phyloP scores from a whole-genome alignment of 2,329 filamentous ascomycete genomes.

The Fusarium graminum region DNA sequence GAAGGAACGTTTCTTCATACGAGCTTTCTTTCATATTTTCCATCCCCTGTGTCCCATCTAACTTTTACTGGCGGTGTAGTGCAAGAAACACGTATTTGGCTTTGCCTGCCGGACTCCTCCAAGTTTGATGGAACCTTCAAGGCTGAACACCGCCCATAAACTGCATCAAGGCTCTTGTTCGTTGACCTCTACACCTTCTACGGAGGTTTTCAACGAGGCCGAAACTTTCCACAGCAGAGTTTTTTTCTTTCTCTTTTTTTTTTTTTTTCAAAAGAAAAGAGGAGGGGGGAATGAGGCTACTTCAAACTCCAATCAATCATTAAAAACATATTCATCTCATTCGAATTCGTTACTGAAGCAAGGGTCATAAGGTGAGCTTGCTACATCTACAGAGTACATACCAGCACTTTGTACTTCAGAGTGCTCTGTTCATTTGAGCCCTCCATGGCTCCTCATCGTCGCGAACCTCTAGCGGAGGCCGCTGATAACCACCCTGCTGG shows the following conservation, averaged over 20 bases:
- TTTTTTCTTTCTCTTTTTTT: too few species aligned
- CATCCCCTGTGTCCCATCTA: background rate
- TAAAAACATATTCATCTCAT: constrained; percentile 9
- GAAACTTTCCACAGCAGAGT: constrained; percentile 1
- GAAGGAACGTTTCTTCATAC: constrained; percentile 3
- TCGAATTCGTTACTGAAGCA: background rate
- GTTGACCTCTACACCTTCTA: background rate
- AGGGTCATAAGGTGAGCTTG: background rate
- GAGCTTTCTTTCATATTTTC: background rate
- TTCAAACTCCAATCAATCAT: constrained; percentile 14
- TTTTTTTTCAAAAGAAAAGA: too few species aligned
- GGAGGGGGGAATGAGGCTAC: too few species aligned
- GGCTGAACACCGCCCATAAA: constrained; percentile 9
- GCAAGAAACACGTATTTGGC: constrained; percentile 8
- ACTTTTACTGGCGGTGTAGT: constrained; percentile 10
- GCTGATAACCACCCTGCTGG: constrained; percentile 33
- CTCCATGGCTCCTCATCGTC: constrained; percentile 27
- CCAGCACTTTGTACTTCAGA: background rate
- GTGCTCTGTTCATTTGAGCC: background rate
- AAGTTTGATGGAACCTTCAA: constrained; percentile 23
- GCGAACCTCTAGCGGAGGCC: constrained; percentile 11
- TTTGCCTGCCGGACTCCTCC: constrained; percentile 26
- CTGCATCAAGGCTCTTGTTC: constrained; percentile 4
- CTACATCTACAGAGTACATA: background rate
- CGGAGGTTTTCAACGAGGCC: background rate